phyloP scores from a whole-genome alignment of 2,329 filamentous ascomycete genomes.

The Colletotrichum tropicicola region DNA sequence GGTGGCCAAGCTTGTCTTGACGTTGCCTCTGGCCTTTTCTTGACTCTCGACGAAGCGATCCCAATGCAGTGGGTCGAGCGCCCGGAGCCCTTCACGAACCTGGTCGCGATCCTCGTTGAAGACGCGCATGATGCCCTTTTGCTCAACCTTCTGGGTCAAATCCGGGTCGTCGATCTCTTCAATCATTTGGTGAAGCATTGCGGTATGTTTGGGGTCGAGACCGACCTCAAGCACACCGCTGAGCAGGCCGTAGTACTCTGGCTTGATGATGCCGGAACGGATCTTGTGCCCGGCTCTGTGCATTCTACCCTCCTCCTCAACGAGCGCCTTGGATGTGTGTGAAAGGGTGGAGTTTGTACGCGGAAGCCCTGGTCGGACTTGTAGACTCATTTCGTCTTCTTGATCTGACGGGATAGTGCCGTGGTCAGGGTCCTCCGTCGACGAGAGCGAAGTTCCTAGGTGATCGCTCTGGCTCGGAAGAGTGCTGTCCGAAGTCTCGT shows the following conservation, averaged over 20 bases:
- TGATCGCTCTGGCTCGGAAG: constrained; percentile 37
- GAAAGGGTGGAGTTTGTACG: constrained; percentile 63
- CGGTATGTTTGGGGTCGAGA: constrained; percentile 58
- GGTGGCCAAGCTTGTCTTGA: constrained; percentile 45
- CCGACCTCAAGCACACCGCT: constrained; percentile 58
- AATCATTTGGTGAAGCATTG: constrained; percentile 68
- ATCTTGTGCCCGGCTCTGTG: constrained; percentile 66
- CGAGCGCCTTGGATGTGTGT: constrained; percentile 59
- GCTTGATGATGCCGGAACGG: constrained; percentile 60
- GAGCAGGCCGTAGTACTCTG: constrained; percentile 60
- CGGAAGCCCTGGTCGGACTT: constrained; percentile 50
- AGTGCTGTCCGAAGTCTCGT: constrained; percentile 39
- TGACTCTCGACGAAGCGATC: constrained; percentile 69
- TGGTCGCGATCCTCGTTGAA: constrained; percentile 67
- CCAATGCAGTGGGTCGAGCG: constrained; percentile 74
- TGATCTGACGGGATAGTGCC: constrained; percentile 51
- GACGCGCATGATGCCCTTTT: constrained; percentile 67
- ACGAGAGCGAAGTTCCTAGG: constrained; percentile 39
- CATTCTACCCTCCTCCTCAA: constrained; percentile 65
- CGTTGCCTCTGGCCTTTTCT: constrained; percentile 65
- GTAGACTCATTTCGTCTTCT: constrained; percentile 58
- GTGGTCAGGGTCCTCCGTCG: constrained; percentile 46
- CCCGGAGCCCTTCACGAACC: constrained; percentile 59
- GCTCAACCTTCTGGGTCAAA: constrained; percentile 59
- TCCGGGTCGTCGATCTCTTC: constrained; percentile 70